Evolutionary conservation across 2,329 filamentous ascomycete genomes (phyloP).

Genomic region (Pseudocercospora fijiensis): DNA sequence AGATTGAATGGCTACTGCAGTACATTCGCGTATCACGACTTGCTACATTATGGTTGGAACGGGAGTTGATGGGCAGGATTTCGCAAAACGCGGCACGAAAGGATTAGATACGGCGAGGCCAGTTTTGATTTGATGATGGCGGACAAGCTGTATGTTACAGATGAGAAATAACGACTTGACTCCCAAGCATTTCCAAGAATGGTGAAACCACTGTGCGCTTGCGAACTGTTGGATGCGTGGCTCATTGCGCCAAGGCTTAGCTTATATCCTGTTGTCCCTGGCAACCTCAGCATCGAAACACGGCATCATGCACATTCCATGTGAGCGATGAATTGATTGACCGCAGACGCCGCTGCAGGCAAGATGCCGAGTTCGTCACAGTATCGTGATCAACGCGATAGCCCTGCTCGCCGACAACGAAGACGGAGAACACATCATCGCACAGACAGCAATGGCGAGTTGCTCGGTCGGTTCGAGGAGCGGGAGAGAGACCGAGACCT

Average conservation of each 20-base stretch:
- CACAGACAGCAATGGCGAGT: conserved; percentile 38
- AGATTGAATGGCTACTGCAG: conserved; percentile 1
- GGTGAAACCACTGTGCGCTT: background rate
- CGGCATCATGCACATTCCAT: conserved; percentile 7
- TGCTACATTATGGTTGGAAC: conserved; percentile 11
- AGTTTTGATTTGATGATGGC: background rate
- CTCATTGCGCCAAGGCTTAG: background rate
- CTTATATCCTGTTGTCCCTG: background rate
- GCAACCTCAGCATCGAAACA: background rate
- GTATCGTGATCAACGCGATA: conserved; percentile 25
- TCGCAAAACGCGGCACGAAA: background rate
- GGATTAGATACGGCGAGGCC: background rate
- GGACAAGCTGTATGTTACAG: conserved; percentile 4
- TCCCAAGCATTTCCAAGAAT: background rate
- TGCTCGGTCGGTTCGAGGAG: conserved; percentile 25
- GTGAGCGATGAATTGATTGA: conserved; percentile 4
- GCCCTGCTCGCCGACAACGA: conserved; percentile 34
- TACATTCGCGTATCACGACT: conserved; percentile 8
- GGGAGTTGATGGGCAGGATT: background rate
- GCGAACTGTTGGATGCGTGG: background rate
- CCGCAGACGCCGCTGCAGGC: background rate
- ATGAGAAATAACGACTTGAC: background rate
- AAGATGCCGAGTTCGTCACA: conserved; percentile 13
- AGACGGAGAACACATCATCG: conserved; percentile 37
- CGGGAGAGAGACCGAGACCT: conserved; percentile 18